Evolutionary conservation across 2,329 filamentous ascomycete species (phyloP).

Genomic region (Talaromyces funiculosus): DNA sequence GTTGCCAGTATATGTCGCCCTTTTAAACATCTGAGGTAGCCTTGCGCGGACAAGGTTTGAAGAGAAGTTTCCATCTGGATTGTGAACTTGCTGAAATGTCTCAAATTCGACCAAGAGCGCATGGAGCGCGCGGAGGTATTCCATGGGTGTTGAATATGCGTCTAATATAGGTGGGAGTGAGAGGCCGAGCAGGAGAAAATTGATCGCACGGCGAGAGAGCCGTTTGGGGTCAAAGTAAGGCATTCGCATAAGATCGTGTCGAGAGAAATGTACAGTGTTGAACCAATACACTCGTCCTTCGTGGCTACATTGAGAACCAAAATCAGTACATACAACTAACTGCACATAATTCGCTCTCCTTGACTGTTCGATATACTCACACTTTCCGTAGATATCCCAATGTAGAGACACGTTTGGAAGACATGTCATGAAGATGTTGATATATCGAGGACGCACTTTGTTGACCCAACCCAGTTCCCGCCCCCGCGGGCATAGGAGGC

Average conservation of each 20-base stretch:
- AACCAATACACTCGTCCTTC: slow-evolving; percentile 97
- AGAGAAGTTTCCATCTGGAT: slow-evolving; percentile 64
- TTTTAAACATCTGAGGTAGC: slow-evolving; percentile 77
- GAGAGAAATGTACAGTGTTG: slow-evolving; percentile 90
- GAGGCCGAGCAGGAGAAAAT: slow-evolving; percentile 86
- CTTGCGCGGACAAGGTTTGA: slow-evolving; percentile 69
- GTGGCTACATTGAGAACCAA: slow-evolving; percentile 54
- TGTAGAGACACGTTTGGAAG: slow-evolving; percentile 88
- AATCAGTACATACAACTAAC: background rate
- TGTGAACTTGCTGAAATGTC: slow-evolving; percentile 81
- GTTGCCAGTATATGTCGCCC: slow-evolving; percentile 51
- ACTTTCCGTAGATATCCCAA: slow-evolving; percentile 88
- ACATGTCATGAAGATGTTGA: slow-evolving; percentile 72
- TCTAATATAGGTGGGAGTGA: slow-evolving; percentile 87
- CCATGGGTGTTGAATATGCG: slow-evolving; percentile 68
- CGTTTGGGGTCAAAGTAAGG: slow-evolving; percentile 81
- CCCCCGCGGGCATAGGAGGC: slow-evolving; percentile 28
- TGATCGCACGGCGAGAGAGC: slow-evolving; percentile 82
- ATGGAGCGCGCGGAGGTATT: slow-evolving; percentile 83
- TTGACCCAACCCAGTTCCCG: slow-evolving; percentile 26
- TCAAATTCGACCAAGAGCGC: slow-evolving; percentile 87
- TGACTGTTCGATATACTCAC: slow-evolving; percentile 48
- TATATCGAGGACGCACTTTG: slow-evolving; percentile 54
- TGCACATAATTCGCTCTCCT: background rate
- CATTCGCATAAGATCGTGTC: slow-evolving; percentile 70